Percentiles rank a stretch among this genome's conserved stretches.
Evolutionary conservation across 306 rosid genomes (phyloP).

Genomic region (Citrullus mucosospermus): DNA sequence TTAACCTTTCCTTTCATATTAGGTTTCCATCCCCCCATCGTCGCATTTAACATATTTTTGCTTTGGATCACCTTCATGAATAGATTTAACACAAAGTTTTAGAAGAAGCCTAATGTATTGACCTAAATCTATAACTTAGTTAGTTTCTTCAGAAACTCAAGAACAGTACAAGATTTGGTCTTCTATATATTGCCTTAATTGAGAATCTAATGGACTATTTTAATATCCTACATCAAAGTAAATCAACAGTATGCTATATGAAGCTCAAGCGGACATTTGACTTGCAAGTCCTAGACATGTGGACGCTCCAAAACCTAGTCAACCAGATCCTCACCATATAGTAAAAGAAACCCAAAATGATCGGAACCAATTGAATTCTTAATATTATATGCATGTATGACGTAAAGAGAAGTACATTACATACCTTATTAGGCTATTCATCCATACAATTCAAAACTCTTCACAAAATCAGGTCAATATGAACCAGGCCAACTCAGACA

Average conservation of each 20-base stretch:
- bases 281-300: neutral
- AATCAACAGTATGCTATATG: neutral
- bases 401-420: neutral
- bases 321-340: neutral
- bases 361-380: neutral
- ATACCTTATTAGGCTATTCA: neutral
- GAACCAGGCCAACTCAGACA: neutral
- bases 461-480: neutral
- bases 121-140: neutral
- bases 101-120: neutral
- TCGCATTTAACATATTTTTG: neutral
- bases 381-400: neutral
- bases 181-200: neutral
- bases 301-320: neutral
- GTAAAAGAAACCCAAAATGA: neutral
- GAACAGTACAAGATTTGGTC: neutral
- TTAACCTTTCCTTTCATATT: neutral
- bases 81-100: neutral
- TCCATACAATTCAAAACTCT: neutral
- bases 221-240: neutral
- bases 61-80: neutral
- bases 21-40: neutral
- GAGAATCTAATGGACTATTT: neutral
- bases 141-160: neutral
- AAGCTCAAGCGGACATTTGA: neutral